These are phyloP conservation scores for Venturia aucupariae DNA, from an alignment of 2,329 filamentous ascomycete genomes.

Conservation along the genomic window DNA sequence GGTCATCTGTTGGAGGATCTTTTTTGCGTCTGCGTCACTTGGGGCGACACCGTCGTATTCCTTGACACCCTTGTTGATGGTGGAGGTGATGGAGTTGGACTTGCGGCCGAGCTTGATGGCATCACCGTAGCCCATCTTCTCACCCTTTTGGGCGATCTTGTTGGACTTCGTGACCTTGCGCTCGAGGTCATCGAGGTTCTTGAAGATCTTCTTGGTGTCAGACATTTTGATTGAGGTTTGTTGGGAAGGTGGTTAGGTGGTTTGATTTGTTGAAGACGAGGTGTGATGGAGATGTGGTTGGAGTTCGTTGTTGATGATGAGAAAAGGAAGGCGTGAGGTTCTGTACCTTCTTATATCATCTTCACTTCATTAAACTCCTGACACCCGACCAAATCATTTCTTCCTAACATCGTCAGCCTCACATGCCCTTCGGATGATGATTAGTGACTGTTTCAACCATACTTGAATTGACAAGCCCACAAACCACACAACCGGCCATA, in stretches of 20 bases:
- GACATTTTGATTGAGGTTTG: constrained; percentile 12
- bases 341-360: not conserved
- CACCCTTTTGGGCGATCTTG: constrained; percentile 22
- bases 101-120: constrained; percentile 23
- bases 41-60: constrained; percentile 20
- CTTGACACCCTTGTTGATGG: constrained; percentile 22
- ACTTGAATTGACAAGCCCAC: not conserved
- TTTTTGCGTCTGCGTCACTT: constrained; percentile 19
- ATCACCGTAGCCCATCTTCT: constrained; percentile 20
- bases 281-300: not conserved
- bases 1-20: constrained; percentile 20
- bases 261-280: not conserved
- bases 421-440: not conserved
- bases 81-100: constrained; percentile 22
- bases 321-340: not conserved
- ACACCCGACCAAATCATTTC: not conserved
- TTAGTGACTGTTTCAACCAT: not conserved
- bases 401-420: constrained; percentile 1
- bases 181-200: constrained; percentile 21
- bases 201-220: constrained; percentile 18
- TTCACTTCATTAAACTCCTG: not conserved
- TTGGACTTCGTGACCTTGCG: constrained; percentile 22
- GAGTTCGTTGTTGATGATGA: not conserved
- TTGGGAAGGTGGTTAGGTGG: not conserved
- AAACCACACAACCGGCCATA: not conserved